A percentile compares a stretch with the other conserved stretches of the same genome.
Evolutionary conservation across 2,329 filamentous ascomycete genomes (phyloP).

Genomic region (Pseudogymnoascus sp.): DNA sequence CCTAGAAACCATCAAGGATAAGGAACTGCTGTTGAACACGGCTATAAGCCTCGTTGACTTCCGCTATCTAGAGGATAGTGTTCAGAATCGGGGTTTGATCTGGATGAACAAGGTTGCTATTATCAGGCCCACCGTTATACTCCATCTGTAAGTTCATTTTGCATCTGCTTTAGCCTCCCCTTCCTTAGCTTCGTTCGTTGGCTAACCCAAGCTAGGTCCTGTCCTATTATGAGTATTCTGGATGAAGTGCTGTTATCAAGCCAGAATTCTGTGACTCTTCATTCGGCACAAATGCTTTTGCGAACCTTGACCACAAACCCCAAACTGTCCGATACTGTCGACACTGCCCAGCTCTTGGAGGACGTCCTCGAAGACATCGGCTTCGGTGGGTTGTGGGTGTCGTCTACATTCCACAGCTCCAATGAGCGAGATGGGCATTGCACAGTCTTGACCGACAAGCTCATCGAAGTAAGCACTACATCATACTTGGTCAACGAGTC

Average conservation of each 20-base stretch:
- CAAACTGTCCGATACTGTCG: constrained; percentile 40
- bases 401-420: constrained; percentile 24
- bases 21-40: constrained; percentile 53
- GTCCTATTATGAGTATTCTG: constrained; percentile 47
- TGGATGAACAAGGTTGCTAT: constrained; percentile 52
- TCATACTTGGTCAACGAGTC: not conserved
- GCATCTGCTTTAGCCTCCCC: not conserved
- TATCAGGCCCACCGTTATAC: constrained; percentile 46
- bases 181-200: constrained; percentile 8
- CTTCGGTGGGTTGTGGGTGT: constrained; percentile 54
- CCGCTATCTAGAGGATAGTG: constrained; percentile 51
- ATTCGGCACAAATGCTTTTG: constrained; percentile 52
- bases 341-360: constrained; percentile 40
- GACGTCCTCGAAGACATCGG: constrained; percentile 51
- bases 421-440: constrained; percentile 27
- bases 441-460: constrained; percentile 22
- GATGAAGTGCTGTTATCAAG: constrained; percentile 52
- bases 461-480: constrained; percentile 23
- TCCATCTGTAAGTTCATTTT: constrained; percentile 43
- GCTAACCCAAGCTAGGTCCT: constrained; percentile 35
- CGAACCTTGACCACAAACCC: constrained; percentile 48
- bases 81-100: constrained; percentile 49
- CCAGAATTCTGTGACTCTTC: constrained; percentile 50
- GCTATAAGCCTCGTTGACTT: constrained; percentile 60
- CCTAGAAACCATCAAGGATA: constrained; percentile 43